Base-by-base conservation (phyloP, 192 early-diverging fungal species). In the Ambispora gerdemannii region DNA sequence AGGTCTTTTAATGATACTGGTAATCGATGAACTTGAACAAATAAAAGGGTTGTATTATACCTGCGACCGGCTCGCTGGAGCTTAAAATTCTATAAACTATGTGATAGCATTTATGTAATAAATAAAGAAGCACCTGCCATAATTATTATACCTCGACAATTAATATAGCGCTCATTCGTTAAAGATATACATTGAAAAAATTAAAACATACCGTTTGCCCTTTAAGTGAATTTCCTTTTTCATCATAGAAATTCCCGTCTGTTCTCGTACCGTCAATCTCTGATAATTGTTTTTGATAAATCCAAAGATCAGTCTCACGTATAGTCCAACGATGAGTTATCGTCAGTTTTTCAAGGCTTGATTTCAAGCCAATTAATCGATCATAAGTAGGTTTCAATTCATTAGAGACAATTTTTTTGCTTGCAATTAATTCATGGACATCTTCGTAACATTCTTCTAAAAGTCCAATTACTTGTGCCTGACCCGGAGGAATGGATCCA, bases 81-180 rank as follows among this genome's bases (percentile, higher is more conserved):
- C 84, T 86, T 50, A 93, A 81, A 58, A 95, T 84, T 73, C 91
- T 92, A 72, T 92, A 88, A 31, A 95, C 86, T 3, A 93, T 73
- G 50, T 89, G 86, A 78, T 95, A 95, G 81, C 93, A 93, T 35
- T 86, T 88, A 78, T 88, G 90, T 50, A 92, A 78, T 78, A 93
- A 76, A 65, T 65, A 50, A 6, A 65, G 38, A 2, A 65, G 63
- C 2, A 28, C 38, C 63, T 65, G 34, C 4, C 22, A 30, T 22
- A 63, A 34, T 34, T 22, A 22, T 6, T 25, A 28, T 60, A 35
- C 17, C 0, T 8, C 28, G 20, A 34, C 33, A 33, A 31, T n/a
- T 61, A n/a, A n/a, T n/a, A n/a, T n/a, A 35, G 30, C n/a, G 17
- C n/a, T 20, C 17, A 35, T 17, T 20, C 33, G 33, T 27, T 61